Evolutionary conservation across 2,329 filamentous ascomycete genomes (phyloP).

Genomic region (Arachnomyces sp.): DNA sequence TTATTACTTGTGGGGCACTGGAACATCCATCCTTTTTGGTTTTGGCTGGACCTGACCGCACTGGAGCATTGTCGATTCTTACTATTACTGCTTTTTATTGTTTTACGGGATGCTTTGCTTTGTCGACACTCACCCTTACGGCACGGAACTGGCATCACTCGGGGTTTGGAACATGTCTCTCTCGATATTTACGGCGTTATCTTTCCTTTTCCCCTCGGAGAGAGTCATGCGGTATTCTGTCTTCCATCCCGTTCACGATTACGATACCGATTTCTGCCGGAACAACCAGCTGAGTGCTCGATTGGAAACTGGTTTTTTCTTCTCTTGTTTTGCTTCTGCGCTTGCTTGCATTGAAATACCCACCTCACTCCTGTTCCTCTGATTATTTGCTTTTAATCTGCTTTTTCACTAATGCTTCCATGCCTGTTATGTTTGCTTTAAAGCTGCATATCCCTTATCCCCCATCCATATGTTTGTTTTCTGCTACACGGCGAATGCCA

Average conservation of each 20-base stretch:
- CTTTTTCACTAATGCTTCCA: slow-evolving; percentile 3
- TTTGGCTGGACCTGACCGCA: slow-evolving; percentile 21
- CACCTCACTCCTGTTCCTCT: slow-evolving; percentile 4
- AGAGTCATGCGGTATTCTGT: no score
- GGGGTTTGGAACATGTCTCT: slow-evolving; percentile 3
- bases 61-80: slow-evolving; percentile 2
- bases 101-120: slow-evolving; percentile 5
- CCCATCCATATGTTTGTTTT: neutral
- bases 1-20: neutral
- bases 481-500: no score
- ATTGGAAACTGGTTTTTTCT: slow-evolving; percentile 7
- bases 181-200: slow-evolving; percentile 7
- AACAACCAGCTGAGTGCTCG: slow-evolving; percentile 13
- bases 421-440: slow-evolving; percentile 6
- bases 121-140: neutral
- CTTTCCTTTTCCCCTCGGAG: no score
- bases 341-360: neutral
- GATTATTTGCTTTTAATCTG: slow-evolving; percentile 1
- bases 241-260: no score
- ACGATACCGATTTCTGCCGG: slow-evolving; percentile 9
- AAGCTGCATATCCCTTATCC: slow-evolving; percentile 1
- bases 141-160: no score
- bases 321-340: neutral
- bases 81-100: slow-evolving; percentile 4
- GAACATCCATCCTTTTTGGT: slow-evolving; percentile 6